Evolutionary conservation across 2,329 filamentous ascomycete species (phyloP).

Genomic region (Grosmannia serpens): DNA sequence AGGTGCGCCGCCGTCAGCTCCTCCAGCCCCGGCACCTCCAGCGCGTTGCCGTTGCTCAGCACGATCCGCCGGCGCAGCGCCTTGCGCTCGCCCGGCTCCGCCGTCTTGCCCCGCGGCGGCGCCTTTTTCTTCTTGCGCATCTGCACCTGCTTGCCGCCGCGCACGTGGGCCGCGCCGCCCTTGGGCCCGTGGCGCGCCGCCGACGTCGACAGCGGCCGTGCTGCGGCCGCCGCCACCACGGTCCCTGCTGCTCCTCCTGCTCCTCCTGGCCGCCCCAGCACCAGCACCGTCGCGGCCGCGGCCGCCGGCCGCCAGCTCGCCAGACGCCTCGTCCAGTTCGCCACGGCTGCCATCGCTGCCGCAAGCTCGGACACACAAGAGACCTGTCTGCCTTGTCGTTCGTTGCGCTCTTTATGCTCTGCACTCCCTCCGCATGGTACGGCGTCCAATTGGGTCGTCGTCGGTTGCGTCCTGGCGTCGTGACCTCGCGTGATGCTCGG

Average conservation of each 20-base stretch:
- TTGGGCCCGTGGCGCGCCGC: slow-evolving; percentile 4
- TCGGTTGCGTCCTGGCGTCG: not conserved
- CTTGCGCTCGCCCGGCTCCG: slow-evolving; percentile 70
- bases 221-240: not conserved
- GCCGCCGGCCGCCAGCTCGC: slow-evolving; percentile 5
- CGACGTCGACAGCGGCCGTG: slow-evolving; percentile 24
- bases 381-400: not conserved
- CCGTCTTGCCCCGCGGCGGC: slow-evolving; percentile 40
- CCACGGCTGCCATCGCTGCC: slow-evolving; percentile 8
- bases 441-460: not conserved
- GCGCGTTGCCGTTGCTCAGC: slow-evolving; percentile 86
- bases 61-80: slow-evolving; percentile 79
- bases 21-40: slow-evolving; percentile 59
- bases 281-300: not conserved
- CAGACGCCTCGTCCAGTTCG: slow-evolving; percentile 9
- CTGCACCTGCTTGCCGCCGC: slow-evolving; percentile 30
- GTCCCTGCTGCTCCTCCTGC: not conserved
- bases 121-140: slow-evolving; percentile 36
- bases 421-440: not conserved
- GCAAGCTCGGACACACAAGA: not conserved
- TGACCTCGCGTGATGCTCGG: not conserved
- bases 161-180: slow-evolving; percentile 11
- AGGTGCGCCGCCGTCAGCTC: slow-evolving; percentile 42
- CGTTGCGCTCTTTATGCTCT: not conserved
- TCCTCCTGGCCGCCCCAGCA: not conserved